A percentile compares a stretch with the other conserved stretches of the same genome.
Evolutionary conservation across 2,329 filamentous ascomycete species (phyloP).

Genomic region (Didymella lethalis): DNA sequence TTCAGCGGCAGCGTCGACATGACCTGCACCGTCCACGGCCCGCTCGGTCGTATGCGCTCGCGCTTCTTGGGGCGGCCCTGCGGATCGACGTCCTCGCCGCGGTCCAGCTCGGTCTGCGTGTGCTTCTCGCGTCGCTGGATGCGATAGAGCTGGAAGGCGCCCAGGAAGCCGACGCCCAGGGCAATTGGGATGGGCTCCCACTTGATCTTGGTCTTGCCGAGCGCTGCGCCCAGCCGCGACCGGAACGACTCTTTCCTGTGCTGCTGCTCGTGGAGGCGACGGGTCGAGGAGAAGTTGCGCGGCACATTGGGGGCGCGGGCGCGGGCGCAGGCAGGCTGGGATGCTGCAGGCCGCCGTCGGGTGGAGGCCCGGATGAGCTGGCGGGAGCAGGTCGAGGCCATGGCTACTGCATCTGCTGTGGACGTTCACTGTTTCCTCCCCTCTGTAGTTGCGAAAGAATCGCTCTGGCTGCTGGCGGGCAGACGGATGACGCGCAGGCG

Average conservation of each 20-base stretch:
- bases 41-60: constrained; percentile 76
- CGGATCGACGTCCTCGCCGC: constrained; percentile 56
- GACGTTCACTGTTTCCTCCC: too few species aligned
- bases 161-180: constrained; percentile 84
- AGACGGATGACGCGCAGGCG: constrained; percentile 24
- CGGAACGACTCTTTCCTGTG: constrained; percentile 63
- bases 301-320: constrained; percentile 31
- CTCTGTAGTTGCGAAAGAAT: background rate
- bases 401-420: constrained; percentile 20
- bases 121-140: constrained; percentile 63
- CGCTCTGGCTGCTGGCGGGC: constrained; percentile 6
- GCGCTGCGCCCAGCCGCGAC: constrained; percentile 64
- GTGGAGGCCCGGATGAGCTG: constrained; percentile 36
- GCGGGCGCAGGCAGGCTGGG: constrained; percentile 11
- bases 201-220: constrained; percentile 72
- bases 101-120: constrained; percentile 49
- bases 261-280: constrained; percentile 52
- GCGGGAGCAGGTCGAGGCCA: constrained; percentile 40
- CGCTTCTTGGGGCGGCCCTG: constrained; percentile 60
- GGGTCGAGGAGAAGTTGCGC: constrained; percentile 49
- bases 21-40: constrained; percentile 91
- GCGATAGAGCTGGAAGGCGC: constrained; percentile 83
- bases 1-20: constrained; percentile 94
- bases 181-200: constrained; percentile 93
- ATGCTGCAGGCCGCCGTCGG: constrained; percentile 24